Conservation (phyloP, 441 rosid species). For the Geranium incanum region DNA sequence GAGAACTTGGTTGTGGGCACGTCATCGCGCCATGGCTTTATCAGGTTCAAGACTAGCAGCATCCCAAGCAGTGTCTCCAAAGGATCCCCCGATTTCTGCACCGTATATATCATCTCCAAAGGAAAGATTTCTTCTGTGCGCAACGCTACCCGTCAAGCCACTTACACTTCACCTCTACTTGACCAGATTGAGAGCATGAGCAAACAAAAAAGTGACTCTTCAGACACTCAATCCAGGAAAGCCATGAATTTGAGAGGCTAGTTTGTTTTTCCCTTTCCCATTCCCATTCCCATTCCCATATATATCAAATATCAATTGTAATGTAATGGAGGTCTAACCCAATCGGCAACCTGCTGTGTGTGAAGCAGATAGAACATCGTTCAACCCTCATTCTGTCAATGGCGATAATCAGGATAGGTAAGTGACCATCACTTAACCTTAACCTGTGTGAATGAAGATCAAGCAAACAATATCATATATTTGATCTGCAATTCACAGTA, state of each 20-base stretch:
- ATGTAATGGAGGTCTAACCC: neutral
- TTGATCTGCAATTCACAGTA: neutral
- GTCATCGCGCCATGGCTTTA: constrained; percentile 56
- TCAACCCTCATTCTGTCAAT: neutral
- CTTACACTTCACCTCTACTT: constrained; percentile 6
- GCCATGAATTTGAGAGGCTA: neutral
- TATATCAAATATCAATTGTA: too few relatives aligned
- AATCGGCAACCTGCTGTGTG: neutral
- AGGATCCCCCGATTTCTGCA: constrained; percentile 26
- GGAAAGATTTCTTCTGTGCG: constrained; percentile 22
- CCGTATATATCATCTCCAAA: constrained; percentile 19
- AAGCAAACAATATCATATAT: neutral
- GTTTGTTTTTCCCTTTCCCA: neutral
- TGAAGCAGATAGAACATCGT: neutral
- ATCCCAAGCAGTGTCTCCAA: constrained; percentile 17
- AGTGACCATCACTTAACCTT: neutral
- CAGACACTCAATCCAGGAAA: neutral
- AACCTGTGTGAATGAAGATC: neutral
- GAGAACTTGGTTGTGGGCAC: constrained; percentile 71
- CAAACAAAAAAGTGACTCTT: neutral
- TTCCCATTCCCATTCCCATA: too few relatives aligned
- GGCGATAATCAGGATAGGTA: neutral
- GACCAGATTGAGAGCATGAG: neutral
- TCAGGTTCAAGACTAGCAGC: constrained; percentile 25
- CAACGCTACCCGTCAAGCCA: constrained; percentile 21